These are phyloP conservation scores for Pontederia crassipes DNA, from an alignment of 176 grass and related monocot species.

Conservation along the genomic window DNA sequence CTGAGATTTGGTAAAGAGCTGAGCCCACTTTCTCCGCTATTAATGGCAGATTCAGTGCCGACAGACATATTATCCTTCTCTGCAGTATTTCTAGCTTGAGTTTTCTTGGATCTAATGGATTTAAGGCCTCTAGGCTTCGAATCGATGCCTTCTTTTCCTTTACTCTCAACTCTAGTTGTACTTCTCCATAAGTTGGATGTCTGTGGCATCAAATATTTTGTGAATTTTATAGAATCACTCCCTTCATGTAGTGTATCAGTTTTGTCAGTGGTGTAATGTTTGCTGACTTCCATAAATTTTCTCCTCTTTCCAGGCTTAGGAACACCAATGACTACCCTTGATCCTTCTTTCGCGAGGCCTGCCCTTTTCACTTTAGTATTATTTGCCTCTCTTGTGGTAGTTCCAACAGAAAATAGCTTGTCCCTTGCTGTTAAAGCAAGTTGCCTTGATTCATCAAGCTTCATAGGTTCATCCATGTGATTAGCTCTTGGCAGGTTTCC, in stretches of 20 bases:
- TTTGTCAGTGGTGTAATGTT: conserved; percentile 65
- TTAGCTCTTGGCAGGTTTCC: conserved; percentile 16
- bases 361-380: conserved; percentile 47
- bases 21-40: conserved; percentile 31
- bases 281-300: conserved; percentile 99
- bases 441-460: conserved; percentile 28
- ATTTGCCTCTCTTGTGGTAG: conserved; percentile 38
- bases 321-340: conserved; percentile 82
- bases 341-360: conserved; percentile 86
- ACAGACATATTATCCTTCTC: conserved; percentile 29
- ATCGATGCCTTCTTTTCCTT: conserved; percentile 42
- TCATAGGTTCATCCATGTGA: conserved; percentile 23
- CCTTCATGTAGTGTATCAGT: conserved; percentile 41
- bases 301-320: conserved; percentile 95
- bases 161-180: conserved; percentile 40
- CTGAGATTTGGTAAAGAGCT: conserved; percentile 11
- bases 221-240: conserved; percentile 39
- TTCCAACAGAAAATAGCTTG: conserved; percentile 58
- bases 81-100: conserved; percentile 20
- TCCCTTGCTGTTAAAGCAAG: conserved; percentile 56
- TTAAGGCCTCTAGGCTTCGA: conserved; percentile 42
- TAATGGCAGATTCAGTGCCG: conserved; percentile 8
- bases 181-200: conserved; percentile 34
- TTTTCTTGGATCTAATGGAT: conserved; percentile 43
- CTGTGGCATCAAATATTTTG: conserved; percentile 52